These are phyloP conservation scores for Claviceps quebecensis DNA, from an alignment of 2,329 filamentous ascomycete genomes.

Conservation along the genomic window DNA sequence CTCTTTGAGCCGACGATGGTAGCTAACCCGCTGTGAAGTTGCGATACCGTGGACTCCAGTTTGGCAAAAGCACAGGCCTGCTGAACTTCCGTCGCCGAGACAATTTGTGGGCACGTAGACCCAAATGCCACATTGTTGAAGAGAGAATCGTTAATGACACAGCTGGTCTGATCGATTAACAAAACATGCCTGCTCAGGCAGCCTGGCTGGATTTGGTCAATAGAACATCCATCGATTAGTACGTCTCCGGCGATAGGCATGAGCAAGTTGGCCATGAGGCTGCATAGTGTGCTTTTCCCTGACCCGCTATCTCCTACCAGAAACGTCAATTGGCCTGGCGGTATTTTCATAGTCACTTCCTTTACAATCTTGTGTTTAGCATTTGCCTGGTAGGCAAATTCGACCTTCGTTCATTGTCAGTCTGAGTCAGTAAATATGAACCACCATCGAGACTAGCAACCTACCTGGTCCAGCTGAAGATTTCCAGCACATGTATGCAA, in stretches of 20 bases:
- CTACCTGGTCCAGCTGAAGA: slow-evolving; percentile 55
- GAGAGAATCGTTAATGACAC: slow-evolving; percentile 71
- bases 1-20: slow-evolving; percentile 61
- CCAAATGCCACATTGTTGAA: slow-evolving; percentile 68
- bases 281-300: slow-evolving; percentile 80
- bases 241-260: slow-evolving; percentile 50
- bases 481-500: slow-evolving; percentile 44
- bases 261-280: slow-evolving; percentile 69
- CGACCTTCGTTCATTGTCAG: slow-evolving; percentile 37
- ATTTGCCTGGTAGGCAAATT: slow-evolving; percentile 68
- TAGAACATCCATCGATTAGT: slow-evolving; percentile 48
- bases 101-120: slow-evolving; percentile 30
- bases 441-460: slow-evolving; percentile 10
- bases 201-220: slow-evolving; percentile 46
- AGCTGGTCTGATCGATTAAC: slow-evolving; percentile 68
- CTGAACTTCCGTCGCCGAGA: slow-evolving; percentile 41
- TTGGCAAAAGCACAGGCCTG: slow-evolving; percentile 52
- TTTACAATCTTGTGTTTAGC: slow-evolving; percentile 45
- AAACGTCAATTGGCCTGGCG: slow-evolving; percentile 59
- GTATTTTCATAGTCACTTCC: slow-evolving; percentile 53
- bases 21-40: slow-evolving; percentile 55
- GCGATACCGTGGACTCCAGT: slow-evolving; percentile 51
- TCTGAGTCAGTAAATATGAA: neutral
- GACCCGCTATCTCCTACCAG: slow-evolving; percentile 79
- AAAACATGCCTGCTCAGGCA: slow-evolving; percentile 72